Conservation (phyloP, 805 yeast species). For the Kuraishia cidri region DNA sequence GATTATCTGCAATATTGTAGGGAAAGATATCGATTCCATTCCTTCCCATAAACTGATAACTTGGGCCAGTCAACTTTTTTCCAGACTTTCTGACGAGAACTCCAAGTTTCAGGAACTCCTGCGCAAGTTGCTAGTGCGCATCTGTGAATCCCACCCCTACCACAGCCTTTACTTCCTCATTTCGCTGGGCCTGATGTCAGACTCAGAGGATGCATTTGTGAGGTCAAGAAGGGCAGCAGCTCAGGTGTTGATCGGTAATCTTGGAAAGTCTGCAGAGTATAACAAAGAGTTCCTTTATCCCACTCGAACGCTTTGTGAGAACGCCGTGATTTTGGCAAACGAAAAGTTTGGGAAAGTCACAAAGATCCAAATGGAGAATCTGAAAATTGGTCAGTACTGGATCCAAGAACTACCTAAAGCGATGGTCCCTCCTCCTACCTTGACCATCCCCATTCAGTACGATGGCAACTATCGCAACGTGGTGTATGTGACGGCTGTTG, state of each 20-base stretch:
- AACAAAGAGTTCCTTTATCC: slow-evolving; percentile 25
- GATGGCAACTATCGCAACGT: slow-evolving; percentile 40
- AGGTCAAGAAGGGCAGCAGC: slow-evolving; percentile 45
- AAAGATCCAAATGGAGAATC: slow-evolving; percentile 20
- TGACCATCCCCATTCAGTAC: slow-evolving; percentile 28
- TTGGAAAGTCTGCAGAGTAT: slow-evolving; percentile 20
- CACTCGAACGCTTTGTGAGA: slow-evolving; percentile 40
- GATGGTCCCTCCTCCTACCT: slow-evolving; percentile 62
- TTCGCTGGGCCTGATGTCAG: slow-evolving; percentile 40
- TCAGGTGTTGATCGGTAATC: slow-evolving; percentile 30
- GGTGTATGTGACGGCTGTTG: slow-evolving; percentile 39
- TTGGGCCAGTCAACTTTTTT: slow-evolving; percentile 78
- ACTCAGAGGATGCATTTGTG: slow-evolving; percentile 25
- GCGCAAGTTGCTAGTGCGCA: slow-evolving; percentile 31
- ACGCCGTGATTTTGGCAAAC: slow-evolving; percentile 42
- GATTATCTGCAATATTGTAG: slow-evolving; percentile 8
- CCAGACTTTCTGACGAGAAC: slow-evolving; percentile 46
- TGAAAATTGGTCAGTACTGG: slow-evolving; percentile 53
- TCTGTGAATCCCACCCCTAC: slow-evolving; percentile 56
- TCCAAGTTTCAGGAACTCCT: slow-evolving; percentile 46
- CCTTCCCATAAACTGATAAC: slow-evolving; percentile 60
- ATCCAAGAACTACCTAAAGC: slow-evolving; percentile 29
- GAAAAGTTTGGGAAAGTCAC: slow-evolving; percentile 26
- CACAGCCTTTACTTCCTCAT: slow-evolving; percentile 60
- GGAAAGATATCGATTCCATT: slow-evolving; percentile 25